Base-by-base conservation (phyloP, 2,329 filamentous ascomycete species). In the Pseudogymnoascus sp. region DNA sequence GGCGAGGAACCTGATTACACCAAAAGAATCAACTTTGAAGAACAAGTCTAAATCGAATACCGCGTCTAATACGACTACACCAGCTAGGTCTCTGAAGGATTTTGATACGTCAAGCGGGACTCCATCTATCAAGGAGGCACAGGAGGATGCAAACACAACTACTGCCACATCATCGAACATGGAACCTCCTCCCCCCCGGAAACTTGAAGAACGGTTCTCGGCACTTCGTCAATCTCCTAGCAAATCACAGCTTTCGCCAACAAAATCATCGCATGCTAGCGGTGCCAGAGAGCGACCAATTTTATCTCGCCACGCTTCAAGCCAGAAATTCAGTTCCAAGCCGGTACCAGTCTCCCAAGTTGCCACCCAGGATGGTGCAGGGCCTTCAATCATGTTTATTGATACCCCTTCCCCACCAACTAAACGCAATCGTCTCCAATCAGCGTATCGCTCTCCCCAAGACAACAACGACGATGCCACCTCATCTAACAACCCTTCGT, bases 361-460 rank as follows among this genome's bases (percentile, higher is more conserved):
- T 21, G 84, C 84, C 2, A 78, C 79, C 0, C 84, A 89, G 65
- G 89, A 88, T 63, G 84, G 82, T 1, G 78, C 83, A 0, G 88
- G 86, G 0, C 87, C 88, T 1, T 87, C 82, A 1, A 92, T 96
- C 66, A 90, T 89, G 83, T 96, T 95, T 74, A 85, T 84, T 8
- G 79, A 86, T 61, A 69, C 66, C 66, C 76, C 70, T 14, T 72
- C 69, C 2, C 72, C 69, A 3, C 68, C 69, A 23, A 63, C 65
- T 14, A 63, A 62, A 4, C 36, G 61, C 14, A 63, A 43, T 23
- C 68, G 68, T 16, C 64, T 72, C 0, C 71, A 70, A 1, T 72
- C 70, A 14, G 70, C 71, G 3, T 72, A 72, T 62, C 65, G 46
- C 21, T 25, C 37, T 16, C 21, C 37, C 9, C 56, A 61, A 21